Percentiles rank a stretch among this genome's conserved stretches.
phyloP scores from a whole-genome alignment of 306 rosid genomes.

The Vachellia pachyceras region DNA sequence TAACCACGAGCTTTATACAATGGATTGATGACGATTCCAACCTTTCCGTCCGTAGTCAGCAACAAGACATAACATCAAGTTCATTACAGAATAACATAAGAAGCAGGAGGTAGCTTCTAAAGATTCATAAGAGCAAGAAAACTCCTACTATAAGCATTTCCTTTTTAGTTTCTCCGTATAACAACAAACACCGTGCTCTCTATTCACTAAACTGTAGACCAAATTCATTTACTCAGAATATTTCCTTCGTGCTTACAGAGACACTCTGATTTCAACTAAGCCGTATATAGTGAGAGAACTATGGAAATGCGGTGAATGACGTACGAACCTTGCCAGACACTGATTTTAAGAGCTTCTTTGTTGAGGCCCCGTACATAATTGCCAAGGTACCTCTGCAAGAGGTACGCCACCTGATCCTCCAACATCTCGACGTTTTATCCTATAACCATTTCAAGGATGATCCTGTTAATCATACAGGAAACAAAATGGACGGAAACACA shows the following conservation, averaged over 20 bases:
- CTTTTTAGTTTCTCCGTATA: background rate
- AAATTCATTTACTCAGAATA: constrained; percentile 6
- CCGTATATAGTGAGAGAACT: constrained; percentile 22
- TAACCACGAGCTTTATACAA: background rate
- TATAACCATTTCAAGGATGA: constrained; percentile 16
- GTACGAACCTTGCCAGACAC: constrained; percentile 88
- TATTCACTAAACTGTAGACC: constrained; percentile 8
- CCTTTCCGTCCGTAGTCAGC: background rate
- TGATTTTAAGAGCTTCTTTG: constrained; percentile 97
- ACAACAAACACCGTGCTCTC: background rate
- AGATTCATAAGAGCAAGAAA: background rate
- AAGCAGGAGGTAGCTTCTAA: background rate
- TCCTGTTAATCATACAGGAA: too few species aligned
- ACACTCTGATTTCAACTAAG: constrained; percentile 38
- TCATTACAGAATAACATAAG: background rate
- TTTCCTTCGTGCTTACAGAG: constrained; percentile 5
- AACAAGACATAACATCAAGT: background rate
- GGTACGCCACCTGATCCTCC: constrained; percentile 98
- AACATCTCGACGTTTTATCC: constrained; percentile 67
- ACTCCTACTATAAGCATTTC: background rate
- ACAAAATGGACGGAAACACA: too few species aligned
- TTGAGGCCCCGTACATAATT: constrained; percentile 89
- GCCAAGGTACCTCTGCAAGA: constrained; percentile 97
- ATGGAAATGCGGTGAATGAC: background rate
- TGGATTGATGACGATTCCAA: background rate